Evolutionary conservation across 2,329 filamentous ascomycete genomes (phyloP), one percentile per base, ranked within the genome.

Genomic region (Xylaria sp.): DNA sequence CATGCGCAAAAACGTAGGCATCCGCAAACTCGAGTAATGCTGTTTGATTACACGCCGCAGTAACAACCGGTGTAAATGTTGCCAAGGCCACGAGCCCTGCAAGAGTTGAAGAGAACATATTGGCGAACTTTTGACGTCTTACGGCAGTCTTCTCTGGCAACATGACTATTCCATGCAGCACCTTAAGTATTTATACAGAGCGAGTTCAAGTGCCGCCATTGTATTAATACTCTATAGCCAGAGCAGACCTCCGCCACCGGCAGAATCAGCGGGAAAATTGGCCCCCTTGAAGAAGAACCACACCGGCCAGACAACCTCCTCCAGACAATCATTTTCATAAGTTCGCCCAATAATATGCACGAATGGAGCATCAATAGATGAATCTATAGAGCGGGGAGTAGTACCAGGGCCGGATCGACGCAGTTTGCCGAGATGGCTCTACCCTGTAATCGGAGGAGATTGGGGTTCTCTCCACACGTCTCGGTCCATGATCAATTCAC

Each of bases 241-340:
- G 15, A 51, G 44, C 40, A 59, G 17, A 42, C 31, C 57, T 59
- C 56, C 64, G 59, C 58, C 68, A 33, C 66, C 71, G 71, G 71
- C 33, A 72, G 71, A 72, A 72, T 72, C 53, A 61, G 26, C 71
- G 71, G 71, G 64, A 72, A 49, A 72, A 72, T 67, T 60, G 54
- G 38, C 33, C 23, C 48, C 23, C 6, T 33, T 54, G 48, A 53
- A 61, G 58, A 61, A 67, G 40, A 60, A 59, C 60, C 53, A 69
- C 46, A 42, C 38, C 38, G n/a, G 36, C 13, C 53, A 38, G 28
- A 20, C 3, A 40, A 63, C 48, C 23, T 58, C 33, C 38, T 62
- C 33, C 44, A 36, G n/a, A 53, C 10, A 42, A 28, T 26, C 33
- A 23, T 54, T 57, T 15, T 57, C 40, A 65, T 57, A 59, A 60